phyloP scores from a whole-genome alignment of 495 filamentous ascomycete species.

The Hamigera avellanea region DNA sequence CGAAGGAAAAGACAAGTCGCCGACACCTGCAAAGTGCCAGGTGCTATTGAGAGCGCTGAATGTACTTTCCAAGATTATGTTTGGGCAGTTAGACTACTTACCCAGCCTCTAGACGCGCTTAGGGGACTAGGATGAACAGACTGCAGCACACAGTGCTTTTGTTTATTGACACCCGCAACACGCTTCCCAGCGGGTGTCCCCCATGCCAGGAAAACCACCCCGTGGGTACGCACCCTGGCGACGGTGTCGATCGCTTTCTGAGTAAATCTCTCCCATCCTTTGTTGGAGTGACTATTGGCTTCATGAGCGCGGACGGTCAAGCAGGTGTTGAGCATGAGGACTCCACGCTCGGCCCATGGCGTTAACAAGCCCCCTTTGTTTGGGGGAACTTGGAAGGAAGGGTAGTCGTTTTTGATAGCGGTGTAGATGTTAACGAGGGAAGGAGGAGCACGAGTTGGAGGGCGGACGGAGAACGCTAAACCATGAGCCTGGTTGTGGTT shows the following conservation, averaged over 20 bases:
- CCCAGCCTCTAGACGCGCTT: conserved; percentile 67
- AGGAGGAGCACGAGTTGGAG: conserved; percentile 77
- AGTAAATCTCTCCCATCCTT: conserved; percentile 89
- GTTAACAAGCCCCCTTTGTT: conserved; percentile 70
- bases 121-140: conserved; percentile 86
- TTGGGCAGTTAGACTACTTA: no score
- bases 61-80: no score
- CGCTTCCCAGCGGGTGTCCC: conserved; percentile 68
- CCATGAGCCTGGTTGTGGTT: conserved; percentile 93
- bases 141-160: conserved; percentile 68
- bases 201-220: conserved; percentile 94
- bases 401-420: conserved; percentile 76
- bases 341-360: conserved; percentile 86
- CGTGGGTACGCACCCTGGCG: conserved; percentile 55
- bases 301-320: conserved; percentile 83
- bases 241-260: conserved; percentile 83
- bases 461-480: conserved; percentile 84
- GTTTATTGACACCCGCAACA: conserved; percentile 53
- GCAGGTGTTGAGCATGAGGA: conserved; percentile 85
- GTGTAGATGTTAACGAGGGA: conserved; percentile 89
- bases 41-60: no score
- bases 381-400: conserved; percentile 60
- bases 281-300: conserved; percentile 67
- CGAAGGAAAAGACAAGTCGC: conserved; percentile 10
- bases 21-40: no score